phyloP scores from a whole-genome alignment of 768 basidiomycete genomes.

The Favolaschia claudopus region DNA sequence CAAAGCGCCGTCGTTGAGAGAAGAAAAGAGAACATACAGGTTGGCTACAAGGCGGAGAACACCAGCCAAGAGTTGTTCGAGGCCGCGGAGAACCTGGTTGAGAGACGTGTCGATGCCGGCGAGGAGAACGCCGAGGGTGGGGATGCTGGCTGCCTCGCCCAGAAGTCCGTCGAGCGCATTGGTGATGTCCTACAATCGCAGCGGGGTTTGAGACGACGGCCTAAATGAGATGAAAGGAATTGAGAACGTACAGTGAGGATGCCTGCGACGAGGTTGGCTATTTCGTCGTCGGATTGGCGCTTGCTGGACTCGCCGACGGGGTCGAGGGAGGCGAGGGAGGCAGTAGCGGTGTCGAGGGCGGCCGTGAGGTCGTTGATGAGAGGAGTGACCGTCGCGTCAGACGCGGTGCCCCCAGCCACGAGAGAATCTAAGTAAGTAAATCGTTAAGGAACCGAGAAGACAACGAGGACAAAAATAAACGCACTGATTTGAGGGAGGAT shows the following conservation, averaged over 20 bases:
- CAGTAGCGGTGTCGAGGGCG: conserved; percentile 23
- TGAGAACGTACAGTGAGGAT: conserved; percentile 26
- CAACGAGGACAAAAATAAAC: neutral
- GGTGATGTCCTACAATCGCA: conserved; percentile 19
- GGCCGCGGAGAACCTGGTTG: conserved; percentile 27
- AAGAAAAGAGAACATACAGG: conserved; percentile 19
- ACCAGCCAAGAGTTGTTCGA: conserved; percentile 31
- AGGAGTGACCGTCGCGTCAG: conserved; percentile 19
- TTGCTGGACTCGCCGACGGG: conserved; percentile 4
- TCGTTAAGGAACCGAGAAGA: neutral
- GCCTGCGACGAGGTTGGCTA: conserved; percentile 29
- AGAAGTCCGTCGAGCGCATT: conserved; percentile 25
- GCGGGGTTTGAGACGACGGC: neutral
- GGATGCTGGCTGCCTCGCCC: conserved; percentile 16
- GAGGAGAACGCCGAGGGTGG: conserved; percentile 24
- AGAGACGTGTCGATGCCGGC: conserved; percentile 29
- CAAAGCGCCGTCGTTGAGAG: conserved; percentile 32
- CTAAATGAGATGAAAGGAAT: neutral
- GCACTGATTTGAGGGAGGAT: conserved; percentile 28
- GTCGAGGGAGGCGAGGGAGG: conserved; percentile 21
- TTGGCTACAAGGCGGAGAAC: conserved; percentile 31
- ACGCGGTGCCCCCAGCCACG: conserved; percentile 13
- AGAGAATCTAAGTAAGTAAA: conserved; percentile 5
- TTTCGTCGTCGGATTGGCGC: conserved; percentile 25
- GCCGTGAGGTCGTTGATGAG: conserved; percentile 25